These are phyloP conservation scores for Rachicladosporium sp. DNA, from an alignment of 2,329 filamentous ascomycete genomes.

Conservation along the genomic window DNA sequence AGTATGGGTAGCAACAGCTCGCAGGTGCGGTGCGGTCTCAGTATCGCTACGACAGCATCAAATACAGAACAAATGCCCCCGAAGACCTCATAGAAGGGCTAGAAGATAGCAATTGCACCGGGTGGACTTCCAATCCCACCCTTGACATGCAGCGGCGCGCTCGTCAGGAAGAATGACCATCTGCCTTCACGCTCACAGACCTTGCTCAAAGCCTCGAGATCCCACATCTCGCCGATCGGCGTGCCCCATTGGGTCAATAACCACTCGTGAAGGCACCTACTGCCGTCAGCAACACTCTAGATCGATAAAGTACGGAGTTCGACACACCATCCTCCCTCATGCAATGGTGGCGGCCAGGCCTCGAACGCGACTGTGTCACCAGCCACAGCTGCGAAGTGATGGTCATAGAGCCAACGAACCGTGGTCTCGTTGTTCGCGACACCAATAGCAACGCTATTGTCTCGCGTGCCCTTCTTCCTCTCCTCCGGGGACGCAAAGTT, in stretches of 20 bases:
- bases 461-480: constrained; percentile 10
- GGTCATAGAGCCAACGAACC: constrained; percentile 39
- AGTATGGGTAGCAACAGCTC: too few relatives aligned
- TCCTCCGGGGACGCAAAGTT: constrained; percentile 10
- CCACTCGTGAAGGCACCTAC: constrained; percentile 22
- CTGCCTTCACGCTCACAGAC: constrained; percentile 23
- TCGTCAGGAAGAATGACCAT: constrained; percentile 31
- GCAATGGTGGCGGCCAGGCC: constrained; percentile 15
- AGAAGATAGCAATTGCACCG: constrained; percentile 21
- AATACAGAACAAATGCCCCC: too few relatives aligned
- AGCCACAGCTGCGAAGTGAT: constrained; percentile 24
- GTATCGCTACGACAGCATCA: too few relatives aligned
- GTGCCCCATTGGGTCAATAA: constrained; percentile 27
- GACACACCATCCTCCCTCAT: constrained; percentile 10
- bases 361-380: constrained; percentile 25
- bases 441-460: constrained; percentile 14
- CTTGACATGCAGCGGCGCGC: constrained; percentile 27
- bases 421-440: constrained; percentile 37
- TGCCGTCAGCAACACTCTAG: too few relatives aligned
- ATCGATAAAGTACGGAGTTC: too few relatives aligned
- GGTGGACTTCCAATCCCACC: constrained; percentile 20
- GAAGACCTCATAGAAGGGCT: too few relatives aligned
- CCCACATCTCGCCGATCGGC: constrained; percentile 32
- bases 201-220: constrained; percentile 26
- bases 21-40: too few relatives aligned